Base-by-base conservation (phyloP, 2,329 filamentous ascomycete genomes). In the Diaporthe vexans region DNA sequence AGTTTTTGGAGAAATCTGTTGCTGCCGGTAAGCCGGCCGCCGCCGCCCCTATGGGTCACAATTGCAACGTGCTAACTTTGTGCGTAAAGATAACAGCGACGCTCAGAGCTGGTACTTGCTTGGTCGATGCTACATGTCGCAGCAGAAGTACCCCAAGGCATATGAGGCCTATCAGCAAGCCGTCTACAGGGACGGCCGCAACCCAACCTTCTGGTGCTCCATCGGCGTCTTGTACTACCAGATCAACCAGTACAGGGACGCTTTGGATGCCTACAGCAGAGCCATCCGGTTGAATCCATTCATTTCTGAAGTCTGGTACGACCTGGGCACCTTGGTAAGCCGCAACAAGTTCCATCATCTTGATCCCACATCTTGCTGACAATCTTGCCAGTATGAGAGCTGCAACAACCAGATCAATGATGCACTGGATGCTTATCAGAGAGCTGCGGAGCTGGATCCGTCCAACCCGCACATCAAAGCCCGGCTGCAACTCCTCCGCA, bases 251-350 rank as follows among this genome's bases (percentile, higher is more conserved):
- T 99, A 99, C 85, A 93, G 97, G 74, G 97, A 99, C 87, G 97
- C 97, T 4, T 90, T 99, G 71, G 97, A 99, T 86, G 97, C 97
- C 52, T 99, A 98, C 85, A 98, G 95, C 76, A 94, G 97, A 75
- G 97, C 97, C 61, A 99, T 98, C 80, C 93, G 97, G 73, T 86
- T 99, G 79, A 99, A 98, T 82, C 97, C 97, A 7, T 98, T 97
- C 87, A 98, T 99, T 77, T 98, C 95, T 2, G 97, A 99, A 84
- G 97, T 99, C 69, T 99, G 97, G 97, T 99, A 98, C 84, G 97
- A 99, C 83, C 88, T 99, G 52, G 97, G 97, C 76, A 99, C 97
- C 79, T 81, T 99, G 87, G 94, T 97, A 90, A 88, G 93, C 90
- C 76, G 80, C 73, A 74, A 76, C 73, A 48, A 76, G 72, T 74